Evolutionary conservation across 2,329 filamentous ascomycete genomes (phyloP).

Genomic region (Decorospora gaudefroyi): DNA sequence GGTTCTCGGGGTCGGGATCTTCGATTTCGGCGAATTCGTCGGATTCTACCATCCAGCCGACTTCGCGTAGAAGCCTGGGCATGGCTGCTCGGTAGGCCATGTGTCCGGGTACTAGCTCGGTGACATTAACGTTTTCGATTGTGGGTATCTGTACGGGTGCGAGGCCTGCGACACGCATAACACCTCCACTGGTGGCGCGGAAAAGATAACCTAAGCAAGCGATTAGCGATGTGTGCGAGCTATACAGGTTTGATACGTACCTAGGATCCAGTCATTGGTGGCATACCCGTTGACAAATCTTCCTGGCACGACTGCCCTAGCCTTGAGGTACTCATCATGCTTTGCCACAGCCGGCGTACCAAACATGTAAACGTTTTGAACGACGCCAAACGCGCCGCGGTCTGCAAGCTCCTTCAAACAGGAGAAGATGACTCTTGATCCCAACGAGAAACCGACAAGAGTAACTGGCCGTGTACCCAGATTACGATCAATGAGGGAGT

Average conservation of each 20-base stretch:
- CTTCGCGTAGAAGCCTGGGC: constrained; percentile 81
- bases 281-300: constrained; percentile 94
- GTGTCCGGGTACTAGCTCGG: constrained; percentile 82
- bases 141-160: constrained; percentile 78
- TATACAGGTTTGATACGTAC: constrained; percentile 40
- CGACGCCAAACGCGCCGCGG: constrained; percentile 79
- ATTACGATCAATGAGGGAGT: constrained; percentile 89
- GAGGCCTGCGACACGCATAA: constrained; percentile 84
- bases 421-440: constrained; percentile 88
- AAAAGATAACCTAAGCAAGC: constrained; percentile 73
- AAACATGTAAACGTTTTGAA: constrained; percentile 96
- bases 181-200: constrained; percentile 88
- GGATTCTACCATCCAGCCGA: constrained; percentile 87
- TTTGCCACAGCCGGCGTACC: constrained; percentile 91
- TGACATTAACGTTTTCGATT: constrained; percentile 88
- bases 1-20: constrained; percentile 94
- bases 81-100: constrained; percentile 97
- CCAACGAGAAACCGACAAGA: constrained; percentile 91
- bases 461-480: constrained; percentile 90
- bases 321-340: constrained; percentile 82
- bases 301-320: constrained; percentile 83
- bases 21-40: constrained; percentile 97
- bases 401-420: constrained; percentile 84
- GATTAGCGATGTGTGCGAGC: constrained; percentile 12
- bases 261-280: constrained; percentile 94